Evolutionary conservation across 345 rosid genomes (phyloP).

Genomic region (Barbarea vulgaris): DNA sequence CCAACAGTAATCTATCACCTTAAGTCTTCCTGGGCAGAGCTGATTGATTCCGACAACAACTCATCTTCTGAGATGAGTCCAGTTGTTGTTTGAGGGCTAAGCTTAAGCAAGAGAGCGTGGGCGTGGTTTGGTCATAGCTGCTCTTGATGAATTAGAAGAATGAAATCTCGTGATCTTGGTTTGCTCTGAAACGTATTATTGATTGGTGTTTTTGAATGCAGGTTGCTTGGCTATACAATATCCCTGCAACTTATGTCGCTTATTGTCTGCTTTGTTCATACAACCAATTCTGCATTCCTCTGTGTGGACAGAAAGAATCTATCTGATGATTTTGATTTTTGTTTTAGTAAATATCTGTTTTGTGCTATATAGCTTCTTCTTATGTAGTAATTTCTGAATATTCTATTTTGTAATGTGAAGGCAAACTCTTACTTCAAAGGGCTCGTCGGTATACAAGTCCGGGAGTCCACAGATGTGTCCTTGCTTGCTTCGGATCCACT

Average conservation of each 20-base stretch:
- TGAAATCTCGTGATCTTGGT: not conserved
- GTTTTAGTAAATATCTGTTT: not conserved
- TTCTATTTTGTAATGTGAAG: constrained; percentile 42
- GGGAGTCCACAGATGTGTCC: constrained; percentile 62
- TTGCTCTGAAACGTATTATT: constrained; percentile 1
- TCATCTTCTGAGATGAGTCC: no score
- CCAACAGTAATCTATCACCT: no score
- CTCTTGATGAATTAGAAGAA: constrained; percentile 61
- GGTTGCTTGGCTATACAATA: constrained; percentile 98
- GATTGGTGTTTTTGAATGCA: constrained; percentile 40
- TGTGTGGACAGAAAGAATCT: constrained; percentile 82
- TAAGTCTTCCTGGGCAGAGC: no score
- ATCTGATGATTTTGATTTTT: constrained; percentile 42
- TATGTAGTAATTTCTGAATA: not conserved
- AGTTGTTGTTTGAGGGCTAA: constrained; percentile 75
- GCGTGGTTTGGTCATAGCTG: constrained; percentile 66
- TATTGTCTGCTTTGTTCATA: constrained; percentile 91
- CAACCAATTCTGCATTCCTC: constrained; percentile 64
- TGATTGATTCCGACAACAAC: no score
- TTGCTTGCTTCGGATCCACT: constrained; percentile 69
- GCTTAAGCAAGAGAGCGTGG: constrained; percentile 56
- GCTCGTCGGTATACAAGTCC: constrained; percentile 67
- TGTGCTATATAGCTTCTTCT: not conserved
- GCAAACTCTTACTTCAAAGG: constrained; percentile 51
- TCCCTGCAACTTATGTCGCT: constrained; percentile 88